Conservation (phyloP, 257 asterid genomes). For the Salvia hispanica region DNA sequence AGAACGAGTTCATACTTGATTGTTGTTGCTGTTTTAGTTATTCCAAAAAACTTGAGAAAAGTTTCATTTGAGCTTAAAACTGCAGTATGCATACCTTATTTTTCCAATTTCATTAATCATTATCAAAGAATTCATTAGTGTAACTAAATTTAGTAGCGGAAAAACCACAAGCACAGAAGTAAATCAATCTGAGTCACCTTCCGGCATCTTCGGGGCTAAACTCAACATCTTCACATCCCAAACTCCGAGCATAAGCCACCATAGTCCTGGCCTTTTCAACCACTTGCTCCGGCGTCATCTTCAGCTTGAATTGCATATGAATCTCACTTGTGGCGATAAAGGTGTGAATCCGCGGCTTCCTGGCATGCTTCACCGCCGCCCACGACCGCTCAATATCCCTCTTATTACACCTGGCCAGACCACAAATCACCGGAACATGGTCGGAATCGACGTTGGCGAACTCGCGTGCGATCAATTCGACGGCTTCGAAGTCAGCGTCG, state of each 20-base stretch:
- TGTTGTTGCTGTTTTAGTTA: neutral
- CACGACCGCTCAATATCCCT: slow-evolving; percentile 86
- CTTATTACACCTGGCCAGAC: slow-evolving; percentile 89
- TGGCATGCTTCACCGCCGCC: slow-evolving; percentile 91
- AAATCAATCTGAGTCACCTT: slow-evolving; percentile 53
- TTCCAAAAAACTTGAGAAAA: neutral
- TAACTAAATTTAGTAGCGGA: neutral
- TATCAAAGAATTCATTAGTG: neutral
- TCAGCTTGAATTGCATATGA: slow-evolving; percentile 87
- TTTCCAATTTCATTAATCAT: neutral
- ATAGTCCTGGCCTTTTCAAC: slow-evolving; percentile 82
- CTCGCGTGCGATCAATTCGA: slow-evolving; percentile 72
- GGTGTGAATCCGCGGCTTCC: slow-evolving; percentile 88
- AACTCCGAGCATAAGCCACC: slow-evolving; percentile 84
- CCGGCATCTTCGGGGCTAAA: slow-evolving; percentile 99
- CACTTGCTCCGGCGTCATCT: slow-evolving; percentile 75
- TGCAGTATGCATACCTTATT: neutral
- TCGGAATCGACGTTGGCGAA: slow-evolving; percentile 56
- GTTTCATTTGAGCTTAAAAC: neutral
- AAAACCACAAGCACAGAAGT: too few relatives aligned
- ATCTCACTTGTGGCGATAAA: slow-evolving; percentile 96
- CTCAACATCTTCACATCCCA: slow-evolving; percentile 92
- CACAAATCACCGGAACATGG: slow-evolving; percentile 89
- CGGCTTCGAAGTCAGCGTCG: slow-evolving; percentile 86
- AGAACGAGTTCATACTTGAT: neutral